These are phyloP conservation scores for Yamadazyma tumulicola DNA, from an alignment of 805 yeast genomes.

Conservation along the genomic window DNA sequence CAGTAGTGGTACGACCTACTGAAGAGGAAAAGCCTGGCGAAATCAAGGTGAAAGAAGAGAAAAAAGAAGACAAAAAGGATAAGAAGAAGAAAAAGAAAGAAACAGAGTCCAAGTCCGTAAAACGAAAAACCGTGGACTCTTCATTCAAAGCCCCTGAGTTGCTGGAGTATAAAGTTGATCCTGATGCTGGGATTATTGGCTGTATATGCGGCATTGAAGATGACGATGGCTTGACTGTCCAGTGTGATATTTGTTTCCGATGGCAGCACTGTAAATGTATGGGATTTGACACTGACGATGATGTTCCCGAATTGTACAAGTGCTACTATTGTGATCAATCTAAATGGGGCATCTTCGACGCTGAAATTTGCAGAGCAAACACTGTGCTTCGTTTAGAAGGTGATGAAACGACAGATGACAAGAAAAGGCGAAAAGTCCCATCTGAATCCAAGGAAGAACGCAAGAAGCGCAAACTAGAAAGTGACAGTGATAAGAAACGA, in stretches of 20 bases:
- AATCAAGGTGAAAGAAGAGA: conserved; percentile 1
- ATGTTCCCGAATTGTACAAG: conserved; percentile 69
- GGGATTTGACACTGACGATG: conserved; percentile 64
- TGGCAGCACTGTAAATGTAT: conserved; percentile 97
- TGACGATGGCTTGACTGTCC: conserved; percentile 92
- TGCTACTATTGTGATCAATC: conserved; percentile 70
- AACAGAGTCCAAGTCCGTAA: conserved; percentile 8
- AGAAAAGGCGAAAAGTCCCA: conserved; percentile 21
- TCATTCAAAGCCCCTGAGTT: conserved; percentile 27
- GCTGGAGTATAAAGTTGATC: conserved; percentile 59
- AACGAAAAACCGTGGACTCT: conserved; percentile 1
- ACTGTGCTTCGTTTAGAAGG: conserved; percentile 29
- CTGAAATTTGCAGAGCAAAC: conserved; percentile 27
- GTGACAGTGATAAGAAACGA: conserved; percentile 2
- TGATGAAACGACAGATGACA: conserved; percentile 11
- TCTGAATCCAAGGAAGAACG: conserved; percentile 21
- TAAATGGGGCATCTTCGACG: conserved; percentile 43
- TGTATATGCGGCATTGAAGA: conserved; percentile 86
- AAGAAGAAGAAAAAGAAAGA: conserved; percentile 6
- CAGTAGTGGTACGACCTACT: not conserved
- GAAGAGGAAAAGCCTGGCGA: not conserved
- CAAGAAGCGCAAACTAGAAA: conserved; percentile 12
- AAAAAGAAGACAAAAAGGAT: conserved; percentile 7
- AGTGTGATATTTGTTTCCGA: conserved; percentile 86
- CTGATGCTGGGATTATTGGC: conserved; percentile 82